Percentiles rank a stretch among this genome's conserved stretches.
Conservation (phyloP, 2,329 filamentous ascomycete genomes). For the Xylaria sp. region DNA sequence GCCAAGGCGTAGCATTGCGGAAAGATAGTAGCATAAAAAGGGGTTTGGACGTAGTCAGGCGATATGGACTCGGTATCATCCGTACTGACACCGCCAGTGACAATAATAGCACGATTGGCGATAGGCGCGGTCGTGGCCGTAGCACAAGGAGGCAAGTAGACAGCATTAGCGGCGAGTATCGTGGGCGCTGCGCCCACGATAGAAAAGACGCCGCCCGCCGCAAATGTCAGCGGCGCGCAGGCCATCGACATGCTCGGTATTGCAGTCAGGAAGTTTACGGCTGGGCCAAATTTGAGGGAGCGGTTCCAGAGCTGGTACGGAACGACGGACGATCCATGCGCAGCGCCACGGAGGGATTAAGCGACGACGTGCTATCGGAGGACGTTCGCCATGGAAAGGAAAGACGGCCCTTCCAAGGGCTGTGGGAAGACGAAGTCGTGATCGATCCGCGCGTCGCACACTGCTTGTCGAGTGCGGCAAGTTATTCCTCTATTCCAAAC, state of each 20-base stretch:
- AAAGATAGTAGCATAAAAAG: constrained; percentile 93
- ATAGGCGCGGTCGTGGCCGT: constrained; percentile 54
- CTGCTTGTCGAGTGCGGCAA: not conserved
- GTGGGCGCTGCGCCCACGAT: constrained; percentile 64
- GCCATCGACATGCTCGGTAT: constrained; percentile 40
- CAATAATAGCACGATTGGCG: constrained; percentile 54
- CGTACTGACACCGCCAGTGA: constrained; percentile 54
- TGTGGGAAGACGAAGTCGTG: constrained; percentile 30
- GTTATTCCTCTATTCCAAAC: constrained; percentile 12
- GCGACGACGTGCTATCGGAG: constrained; percentile 43
- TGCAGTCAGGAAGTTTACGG: constrained; percentile 44
- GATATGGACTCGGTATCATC: constrained; percentile 51
- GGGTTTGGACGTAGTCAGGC: constrained; percentile 72
- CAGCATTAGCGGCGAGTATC: constrained; percentile 66
- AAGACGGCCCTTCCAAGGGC: constrained; percentile 39
- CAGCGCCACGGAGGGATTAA: constrained; percentile 39
- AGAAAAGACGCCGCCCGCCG: constrained; percentile 58
- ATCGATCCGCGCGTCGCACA: constrained; percentile 34
- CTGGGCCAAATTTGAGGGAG: constrained; percentile 40
- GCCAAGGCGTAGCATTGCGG: constrained; percentile 94
- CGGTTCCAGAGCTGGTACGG: constrained; percentile 41
- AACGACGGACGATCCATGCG: constrained; percentile 44
- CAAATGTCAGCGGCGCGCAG: constrained; percentile 57
- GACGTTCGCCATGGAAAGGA: constrained; percentile 50
- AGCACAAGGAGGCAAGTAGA: constrained; percentile 69